Evolutionary conservation across 163 green algal genomes (phyloP).

Genomic region (Chlorella variabilis): DNA sequence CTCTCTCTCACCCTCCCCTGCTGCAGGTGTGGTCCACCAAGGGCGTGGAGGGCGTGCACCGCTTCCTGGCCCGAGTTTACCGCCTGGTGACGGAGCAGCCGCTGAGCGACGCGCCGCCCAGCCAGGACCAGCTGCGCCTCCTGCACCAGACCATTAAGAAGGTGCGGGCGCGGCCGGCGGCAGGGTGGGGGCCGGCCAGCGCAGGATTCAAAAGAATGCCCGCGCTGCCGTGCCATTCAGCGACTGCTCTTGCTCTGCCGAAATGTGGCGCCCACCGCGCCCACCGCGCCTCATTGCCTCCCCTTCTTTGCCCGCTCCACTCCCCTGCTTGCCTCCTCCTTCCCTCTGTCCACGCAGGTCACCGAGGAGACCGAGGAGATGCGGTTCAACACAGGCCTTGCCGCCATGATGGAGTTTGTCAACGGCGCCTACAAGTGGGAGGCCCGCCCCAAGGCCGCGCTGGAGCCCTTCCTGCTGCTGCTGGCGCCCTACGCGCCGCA

Average conservation of each 20-base stretch:
- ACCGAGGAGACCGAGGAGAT: conserved; percentile 95
- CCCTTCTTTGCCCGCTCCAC: no score
- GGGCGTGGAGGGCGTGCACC: conserved; percentile 95
- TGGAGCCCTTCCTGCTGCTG: conserved; percentile 92
- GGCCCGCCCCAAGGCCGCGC: conserved; percentile 55
- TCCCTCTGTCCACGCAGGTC: conserved; percentile 63
- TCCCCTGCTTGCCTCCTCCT: not conserved
- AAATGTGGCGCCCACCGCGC: no score
- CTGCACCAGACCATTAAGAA: conserved; percentile 93
- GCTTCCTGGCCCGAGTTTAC: conserved; percentile 94
- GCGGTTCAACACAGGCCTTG: conserved; percentile 98
- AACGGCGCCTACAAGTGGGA: conserved; percentile 89
- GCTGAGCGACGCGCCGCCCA: conserved; percentile 70
- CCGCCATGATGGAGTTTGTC: conserved; percentile 99
- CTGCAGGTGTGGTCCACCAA: conserved; percentile 91
- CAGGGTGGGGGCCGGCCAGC: no score
- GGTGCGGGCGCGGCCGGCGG: conserved; percentile 64
- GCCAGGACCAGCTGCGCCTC: conserved; percentile 81
- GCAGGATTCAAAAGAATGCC: no score
- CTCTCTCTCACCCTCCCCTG: not conserved
- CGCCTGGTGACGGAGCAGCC: conserved; percentile 71
- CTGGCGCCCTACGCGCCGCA: conserved; percentile 96
- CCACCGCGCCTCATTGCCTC: no score
- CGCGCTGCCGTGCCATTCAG: no score
- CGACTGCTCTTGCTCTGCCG: no score